Percentiles rank a stretch among this genome's conserved stretches.
phyloP scores from a whole-genome alignment of 2,329 filamentous ascomycete species.

The Rhynchosporium agropyri region DNA sequence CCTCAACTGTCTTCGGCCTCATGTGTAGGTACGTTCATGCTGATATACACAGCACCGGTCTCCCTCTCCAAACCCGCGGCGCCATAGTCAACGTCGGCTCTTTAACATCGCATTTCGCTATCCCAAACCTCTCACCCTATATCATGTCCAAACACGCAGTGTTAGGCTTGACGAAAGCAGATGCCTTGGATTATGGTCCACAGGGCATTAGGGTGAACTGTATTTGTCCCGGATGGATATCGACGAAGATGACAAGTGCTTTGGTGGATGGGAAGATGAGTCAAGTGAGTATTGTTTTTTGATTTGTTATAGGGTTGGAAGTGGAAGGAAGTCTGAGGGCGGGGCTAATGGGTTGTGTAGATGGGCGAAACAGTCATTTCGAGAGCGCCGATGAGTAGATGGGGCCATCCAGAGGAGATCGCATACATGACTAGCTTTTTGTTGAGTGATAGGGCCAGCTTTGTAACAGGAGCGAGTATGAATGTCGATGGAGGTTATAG shows the following conservation, averaged over 20 bases:
- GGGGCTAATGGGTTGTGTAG: constrained; percentile 17
- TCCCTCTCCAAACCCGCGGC: constrained; percentile 36
- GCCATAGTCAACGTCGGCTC: constrained; percentile 40
- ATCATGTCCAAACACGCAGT: constrained; percentile 38
- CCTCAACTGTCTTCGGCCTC: too few species aligned
- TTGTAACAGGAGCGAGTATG: constrained; percentile 29
- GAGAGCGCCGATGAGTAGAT: constrained; percentile 28
- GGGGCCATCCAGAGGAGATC: constrained; percentile 30
- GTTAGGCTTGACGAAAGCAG: constrained; percentile 41
- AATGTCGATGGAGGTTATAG: constrained; percentile 34
- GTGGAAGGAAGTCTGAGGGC: too few species aligned
- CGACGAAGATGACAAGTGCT: constrained; percentile 23
- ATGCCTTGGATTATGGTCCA: constrained; percentile 39
- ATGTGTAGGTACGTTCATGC: background rate
- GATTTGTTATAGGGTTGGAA: background rate
- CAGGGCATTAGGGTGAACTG: constrained; percentile 34
- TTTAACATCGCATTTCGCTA: constrained; percentile 20
- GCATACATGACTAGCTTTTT: constrained; percentile 33
- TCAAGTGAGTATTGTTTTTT: constrained; percentile 19
- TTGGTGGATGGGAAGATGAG: constrained; percentile 14
- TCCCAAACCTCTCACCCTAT: constrained; percentile 24
- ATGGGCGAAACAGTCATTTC: constrained; percentile 14
- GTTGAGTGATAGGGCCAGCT: constrained; percentile 35
- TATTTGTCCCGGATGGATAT: constrained; percentile 36
- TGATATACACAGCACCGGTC: constrained; percentile 27